phyloP scores from a whole-genome alignment of 805 yeast genomes.

The Peterozyma toletana region DNA sequence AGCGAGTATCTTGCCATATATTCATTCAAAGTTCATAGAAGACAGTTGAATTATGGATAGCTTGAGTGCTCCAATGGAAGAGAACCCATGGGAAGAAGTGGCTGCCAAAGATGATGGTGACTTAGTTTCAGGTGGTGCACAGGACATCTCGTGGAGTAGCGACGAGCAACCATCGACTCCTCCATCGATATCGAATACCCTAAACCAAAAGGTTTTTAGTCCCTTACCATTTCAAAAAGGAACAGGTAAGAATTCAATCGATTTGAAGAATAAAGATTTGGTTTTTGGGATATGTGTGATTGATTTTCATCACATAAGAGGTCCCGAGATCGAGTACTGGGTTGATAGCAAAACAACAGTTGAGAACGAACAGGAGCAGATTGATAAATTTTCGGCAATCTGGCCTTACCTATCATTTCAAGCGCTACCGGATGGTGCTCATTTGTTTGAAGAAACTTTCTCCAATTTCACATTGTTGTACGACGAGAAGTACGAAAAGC shows the following conservation, averaged over 20 bases:
- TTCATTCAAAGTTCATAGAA: too few relatives aligned
- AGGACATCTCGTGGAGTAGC: not conserved
- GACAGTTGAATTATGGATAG: too few relatives aligned
- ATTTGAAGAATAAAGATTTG: conserved; percentile 17
- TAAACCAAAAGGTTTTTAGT: not conserved
- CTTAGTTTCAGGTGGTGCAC: not conserved
- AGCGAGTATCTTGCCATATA: too few relatives aligned
- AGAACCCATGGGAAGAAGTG: not conserved
- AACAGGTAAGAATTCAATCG: not conserved
- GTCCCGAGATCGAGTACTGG: conserved; percentile 96
- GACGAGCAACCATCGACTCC: not conserved
- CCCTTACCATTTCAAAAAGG: not conserved
- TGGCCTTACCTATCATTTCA: conserved; percentile 93
- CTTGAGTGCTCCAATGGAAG: not conserved
- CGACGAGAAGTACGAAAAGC: conserved; percentile 41
- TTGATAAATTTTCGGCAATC: conserved; percentile 28
- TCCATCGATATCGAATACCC: not conserved
- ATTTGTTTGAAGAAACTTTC: conserved; percentile 87
- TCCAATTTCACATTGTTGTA: conserved; percentile 81
- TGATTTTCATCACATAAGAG: conserved; percentile 85
- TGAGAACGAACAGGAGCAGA: conserved; percentile 20
- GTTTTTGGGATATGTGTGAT: conserved; percentile 84
- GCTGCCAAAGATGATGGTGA: not conserved
- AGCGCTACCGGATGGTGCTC: conserved; percentile 94
- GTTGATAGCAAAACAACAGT: conserved; percentile 34